phyloP scores from a whole-genome alignment of 2,329 filamentous ascomycete species.

The Epicoccum sorghinum region DNA sequence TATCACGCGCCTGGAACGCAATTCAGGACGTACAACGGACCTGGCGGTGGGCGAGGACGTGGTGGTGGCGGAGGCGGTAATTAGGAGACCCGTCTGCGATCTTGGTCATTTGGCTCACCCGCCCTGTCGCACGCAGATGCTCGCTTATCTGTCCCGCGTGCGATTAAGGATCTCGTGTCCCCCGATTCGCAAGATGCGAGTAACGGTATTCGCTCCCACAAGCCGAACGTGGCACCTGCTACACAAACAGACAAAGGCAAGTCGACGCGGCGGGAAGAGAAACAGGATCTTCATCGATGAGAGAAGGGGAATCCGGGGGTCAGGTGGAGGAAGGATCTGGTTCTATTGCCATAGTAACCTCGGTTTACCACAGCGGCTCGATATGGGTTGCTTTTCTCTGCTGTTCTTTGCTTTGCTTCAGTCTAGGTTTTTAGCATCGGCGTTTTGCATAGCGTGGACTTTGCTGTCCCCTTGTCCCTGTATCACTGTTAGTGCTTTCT shows the following conservation, averaged over 20 bases:
- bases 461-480: not conserved
- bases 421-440: constrained; percentile 17
- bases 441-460: constrained; percentile 27
- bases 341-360: too few species aligned
- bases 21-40: constrained; percentile 42
- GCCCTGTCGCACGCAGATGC: too few species aligned
- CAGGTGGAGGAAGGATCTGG: too few species aligned
- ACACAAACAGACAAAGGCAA: too few species aligned
- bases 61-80: constrained; percentile 33
- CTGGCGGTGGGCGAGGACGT: constrained; percentile 27
- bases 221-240: not conserved
- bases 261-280: not conserved
- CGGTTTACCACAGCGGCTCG: too few species aligned
- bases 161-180: too few species aligned
- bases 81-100: constrained; percentile 12
- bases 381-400: not conserved
- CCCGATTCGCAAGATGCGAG: too few species aligned
- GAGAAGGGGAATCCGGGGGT: not conserved
- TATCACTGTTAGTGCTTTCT: constrained; percentile 1
- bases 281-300: constrained; percentile 5
- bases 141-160: too few species aligned
- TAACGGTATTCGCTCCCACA: not conserved
- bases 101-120: not conserved
- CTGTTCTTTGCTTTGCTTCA: not conserved
- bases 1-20: constrained; percentile 45